Evolutionary conservation across 176 grass and related monocot species (phyloP), one percentile per base, ranked within the genome.

Genomic region (Lolium rigidum): DNA sequence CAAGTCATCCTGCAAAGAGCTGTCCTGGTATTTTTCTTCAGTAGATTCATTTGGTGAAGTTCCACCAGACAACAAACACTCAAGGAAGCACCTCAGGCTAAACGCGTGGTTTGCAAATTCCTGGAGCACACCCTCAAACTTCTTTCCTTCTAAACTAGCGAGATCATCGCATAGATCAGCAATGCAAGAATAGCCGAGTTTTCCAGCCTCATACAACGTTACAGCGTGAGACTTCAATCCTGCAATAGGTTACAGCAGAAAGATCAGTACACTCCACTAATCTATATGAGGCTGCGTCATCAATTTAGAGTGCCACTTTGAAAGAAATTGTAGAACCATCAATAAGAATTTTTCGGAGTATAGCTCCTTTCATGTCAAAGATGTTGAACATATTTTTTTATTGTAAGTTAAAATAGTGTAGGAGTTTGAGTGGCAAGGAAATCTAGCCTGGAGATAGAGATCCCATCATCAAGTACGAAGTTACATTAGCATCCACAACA

Each of bases 391-490:
- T 6, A 52, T 28, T 69, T 59, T 4, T 35, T 65, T 66, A 48
- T 35, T 35, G 31, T 2, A 87, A 51, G 47, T 39, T 2, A 5
- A 46, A 78, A 72, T 49, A 6, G 7, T 77, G 10, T 70, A 70
- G 41, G 24, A 24, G 48, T 26, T 66, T 16, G 25, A 63, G 31
- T 62, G 18, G 13, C 2, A 48, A 68, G 11, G 39, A 39, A 59
- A 90, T 90, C 44, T 82, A 80, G 90, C 97, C 97, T 94, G 97
- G 97, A 66, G 97, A 98, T 25, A 98, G 51, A 35, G 97, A 98
- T 35, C 97, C 96, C 97, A 98, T 98, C 97, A 95, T 98, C 68
- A 98, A 79, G 85, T 95, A 98, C n/a, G 97, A 98, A 85, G 94
- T 98, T 69, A 98, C 91, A 47, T 98, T 98, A 31, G 97, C 97